Evolutionary conservation across 441 rosid genomes (phyloP), one percentile per base, ranked within the genome.

Genomic region (Francoa sonchifolia): DNA sequence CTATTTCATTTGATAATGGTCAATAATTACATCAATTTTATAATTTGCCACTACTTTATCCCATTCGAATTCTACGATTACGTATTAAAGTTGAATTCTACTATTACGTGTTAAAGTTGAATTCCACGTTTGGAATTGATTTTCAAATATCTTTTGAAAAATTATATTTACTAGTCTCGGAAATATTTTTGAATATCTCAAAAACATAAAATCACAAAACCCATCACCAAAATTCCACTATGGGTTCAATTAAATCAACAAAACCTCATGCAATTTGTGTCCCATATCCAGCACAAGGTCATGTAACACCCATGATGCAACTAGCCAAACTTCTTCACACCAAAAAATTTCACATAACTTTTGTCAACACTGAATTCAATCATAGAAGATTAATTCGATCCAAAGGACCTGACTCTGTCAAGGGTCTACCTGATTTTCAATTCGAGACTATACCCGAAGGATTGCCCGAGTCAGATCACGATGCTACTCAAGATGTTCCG

Each of bases 401-500:
- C 35, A 32, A 32, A 11, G 35, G 35, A 3, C 6, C n/a, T 5
- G 35, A 32, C 11, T 32, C 11, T 17, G 11, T 32, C 16, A 32
- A 32, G 16, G 35, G 35, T 0, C 16, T 32, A 8, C 35, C 35
- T 12, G 35, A 32, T 12, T 32, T 32, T 17, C 11, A 17, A 17
- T 32, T 32, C 13, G 35, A 32, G 35, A 32, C 35, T 4, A 32
- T 32, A 15, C n/a, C 16, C 16, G 35, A 32, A 6, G 35, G 35
- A 2, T 32, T 32, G 35, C 35, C 35, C 0, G 16, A 15, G 35
- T 32, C 15, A 13, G 47, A 50, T 14, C 21, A 11, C 6, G 29
- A 50, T 3, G 45, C 47, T 2, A 40, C 23, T n/a, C 47, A 50
- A 31, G 55, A 50, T 14, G 0, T 32, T 1, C 32, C 38, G 3